These are phyloP conservation scores for Aquilaria sinensis DNA, from an alignment of 345 rosid species.

Conservation along the genomic window DNA sequence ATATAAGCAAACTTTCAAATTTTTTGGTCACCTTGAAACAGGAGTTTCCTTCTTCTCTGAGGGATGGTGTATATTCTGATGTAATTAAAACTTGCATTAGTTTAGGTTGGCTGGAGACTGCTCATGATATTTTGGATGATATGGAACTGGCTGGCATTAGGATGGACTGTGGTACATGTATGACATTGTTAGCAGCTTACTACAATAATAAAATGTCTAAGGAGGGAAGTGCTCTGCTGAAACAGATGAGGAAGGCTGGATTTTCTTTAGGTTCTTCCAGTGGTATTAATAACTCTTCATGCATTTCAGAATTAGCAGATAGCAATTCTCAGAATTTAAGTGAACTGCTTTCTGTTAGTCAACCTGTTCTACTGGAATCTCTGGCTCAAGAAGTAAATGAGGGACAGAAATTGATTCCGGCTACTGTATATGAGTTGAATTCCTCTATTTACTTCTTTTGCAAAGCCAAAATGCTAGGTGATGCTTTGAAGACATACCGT, in stretches of 20 bases:
- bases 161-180: conserved; percentile 29
- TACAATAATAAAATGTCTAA: conserved; percentile 38
- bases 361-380: conserved; percentile 31
- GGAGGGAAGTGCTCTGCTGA: conserved; percentile 55
- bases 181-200: conserved; percentile 48
- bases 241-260: conserved; percentile 50
- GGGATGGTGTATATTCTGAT: conserved; percentile 33
- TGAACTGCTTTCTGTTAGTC: conserved; percentile 12
- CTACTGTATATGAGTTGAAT: conserved; percentile 44
- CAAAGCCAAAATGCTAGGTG: conserved; percentile 77
- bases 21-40: conserved; percentile 36
- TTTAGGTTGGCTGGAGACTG: conserved; percentile 69
- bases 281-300: conserved; percentile 19
- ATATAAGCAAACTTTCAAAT: conserved; percentile 48
- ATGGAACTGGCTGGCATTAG: conserved; percentile 44
- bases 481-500: conserved; percentile 49
- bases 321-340: conserved; percentile 14
- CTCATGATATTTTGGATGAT: conserved; percentile 89
- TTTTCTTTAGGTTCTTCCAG: conserved; percentile 24
- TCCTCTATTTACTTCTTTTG: conserved; percentile 77
- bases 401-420: conserved; percentile 25
- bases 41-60: conserved; percentile 13
- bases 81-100: conserved; percentile 55
- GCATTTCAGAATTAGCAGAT: conserved; percentile 21
- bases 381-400: conserved; percentile 39